A percentile compares a stretch with the other conserved stretches of the same genome.
Evolutionary conservation across 495 filamentous ascomycete species (phyloP).

Genomic region (Penicillium samsonianum): DNA sequence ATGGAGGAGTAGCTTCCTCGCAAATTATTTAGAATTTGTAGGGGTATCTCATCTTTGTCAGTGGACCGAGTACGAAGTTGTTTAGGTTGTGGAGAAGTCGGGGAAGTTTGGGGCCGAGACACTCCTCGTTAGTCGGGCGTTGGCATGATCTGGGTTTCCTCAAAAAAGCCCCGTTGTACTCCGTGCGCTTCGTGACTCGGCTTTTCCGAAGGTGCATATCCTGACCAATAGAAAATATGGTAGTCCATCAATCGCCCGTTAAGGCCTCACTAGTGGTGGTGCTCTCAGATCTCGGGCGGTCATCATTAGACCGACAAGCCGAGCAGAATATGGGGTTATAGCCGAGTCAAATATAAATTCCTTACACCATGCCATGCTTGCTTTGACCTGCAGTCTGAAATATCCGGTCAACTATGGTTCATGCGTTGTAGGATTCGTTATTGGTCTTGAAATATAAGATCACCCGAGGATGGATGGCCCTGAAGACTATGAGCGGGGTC

Average conservation of each 20-base stretch:
- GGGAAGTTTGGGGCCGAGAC: too few relatives aligned
- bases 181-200: too few relatives aligned
- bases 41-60: too few relatives aligned
- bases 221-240: not conserved
- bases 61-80: too few relatives aligned
- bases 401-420: not conserved
- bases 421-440: not conserved
- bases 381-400: not conserved
- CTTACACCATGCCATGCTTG: not conserved
- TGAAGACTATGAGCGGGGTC: not conserved
- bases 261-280: not conserved
- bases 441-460: not conserved
- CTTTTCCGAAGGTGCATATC: not conserved
- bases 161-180: too few relatives aligned
- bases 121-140: too few relatives aligned
- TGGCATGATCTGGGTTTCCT: too few relatives aligned
- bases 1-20: too few relatives aligned
- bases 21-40: too few relatives aligned
- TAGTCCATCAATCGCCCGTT: not conserved
- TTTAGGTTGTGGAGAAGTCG: too few relatives aligned
- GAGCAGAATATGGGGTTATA: not conserved
- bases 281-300: not conserved
- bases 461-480: not conserved
- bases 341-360: not conserved
- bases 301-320: conserved; percentile 1